Percentiles rank a stretch among this genome's conserved stretches.
These are phyloP conservation scores for Annulohypoxylon stygium DNA, from an alignment of 495 filamentous ascomycete genomes.

Conservation along the genomic window DNA sequence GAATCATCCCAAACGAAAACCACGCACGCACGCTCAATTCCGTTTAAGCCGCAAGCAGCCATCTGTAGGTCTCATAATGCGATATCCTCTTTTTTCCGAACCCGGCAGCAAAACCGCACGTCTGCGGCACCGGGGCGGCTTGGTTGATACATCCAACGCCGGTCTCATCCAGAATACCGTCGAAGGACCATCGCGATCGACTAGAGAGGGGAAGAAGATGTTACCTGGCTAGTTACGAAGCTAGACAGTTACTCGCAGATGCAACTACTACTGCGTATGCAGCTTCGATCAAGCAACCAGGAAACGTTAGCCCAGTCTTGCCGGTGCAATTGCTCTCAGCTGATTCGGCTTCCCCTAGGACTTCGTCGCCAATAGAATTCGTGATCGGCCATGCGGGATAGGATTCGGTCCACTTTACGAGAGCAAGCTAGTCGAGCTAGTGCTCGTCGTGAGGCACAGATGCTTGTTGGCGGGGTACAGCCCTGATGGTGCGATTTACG, in stretches of 20 bases:
- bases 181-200: background rate
- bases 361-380: conserved; percentile 16
- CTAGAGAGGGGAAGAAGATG: conserved; percentile 3
- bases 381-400: conserved; percentile 12
- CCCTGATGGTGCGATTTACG: conserved; percentile 10
- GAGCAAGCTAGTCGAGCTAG: conserved; percentile 28
- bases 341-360: background rate
- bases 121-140: conserved; percentile 29
- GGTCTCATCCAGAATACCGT: conserved; percentile 17
- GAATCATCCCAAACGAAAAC: conserved; percentile 19
- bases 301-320: background rate
- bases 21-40: conserved; percentile 10
- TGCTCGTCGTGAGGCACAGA: conserved; percentile 26
- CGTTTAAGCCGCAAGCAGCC: conserved; percentile 32
- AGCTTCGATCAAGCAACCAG: background rate
- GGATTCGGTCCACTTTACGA: conserved; percentile 19
- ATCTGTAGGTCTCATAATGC: conserved; percentile 25
- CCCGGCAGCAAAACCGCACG: conserved; percentile 24
- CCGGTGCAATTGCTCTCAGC: conserved; percentile 2
- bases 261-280: background rate
- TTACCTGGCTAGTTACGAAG: background rate
- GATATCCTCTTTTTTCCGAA: conserved; percentile 27
- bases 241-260: background rate
- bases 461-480: conserved; percentile 32
- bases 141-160: conserved; percentile 9